Percentiles rank a stretch among this genome's conserved stretches.
Evolutionary conservation across 225 moss, liverwort and hornwort species (phyloP).

Genomic region (Marchantia polymorpha): DNA sequence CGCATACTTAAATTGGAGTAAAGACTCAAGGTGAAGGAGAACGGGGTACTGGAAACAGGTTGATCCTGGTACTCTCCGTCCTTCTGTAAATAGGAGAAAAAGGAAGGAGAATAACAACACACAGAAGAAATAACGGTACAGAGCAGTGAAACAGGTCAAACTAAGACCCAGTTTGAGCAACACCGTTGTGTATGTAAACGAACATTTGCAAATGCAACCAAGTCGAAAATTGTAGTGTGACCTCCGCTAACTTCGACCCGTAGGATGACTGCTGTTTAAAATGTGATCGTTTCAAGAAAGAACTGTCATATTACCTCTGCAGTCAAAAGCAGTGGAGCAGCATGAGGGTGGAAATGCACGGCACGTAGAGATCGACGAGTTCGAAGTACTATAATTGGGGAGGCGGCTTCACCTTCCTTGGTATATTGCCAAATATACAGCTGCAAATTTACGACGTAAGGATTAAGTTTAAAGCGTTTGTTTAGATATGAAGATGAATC

Average conservation of each 20-base stretch:
- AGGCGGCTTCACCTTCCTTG: conserved; percentile 61
- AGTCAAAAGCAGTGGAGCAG: conserved; percentile 92
- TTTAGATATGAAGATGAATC: neutral
- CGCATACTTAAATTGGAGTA: neutral
- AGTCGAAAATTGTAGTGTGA: no score
- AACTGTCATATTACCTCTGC: conserved; percentile 62
- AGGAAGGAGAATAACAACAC: no score
- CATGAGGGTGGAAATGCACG: conserved; percentile 98
- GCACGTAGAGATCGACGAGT: conserved; percentile 94
- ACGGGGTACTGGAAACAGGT: no score
- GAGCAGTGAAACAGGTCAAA: no score
- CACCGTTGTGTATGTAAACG: no score
- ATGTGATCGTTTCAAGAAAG: neutral
- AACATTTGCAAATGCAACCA: no score
- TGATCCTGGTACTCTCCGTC: no score
- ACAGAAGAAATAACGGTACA: no score
- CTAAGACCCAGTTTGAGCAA: no score
- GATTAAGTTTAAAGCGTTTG: neutral
- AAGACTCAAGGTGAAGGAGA: neutral
- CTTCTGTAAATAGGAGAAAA: no score
- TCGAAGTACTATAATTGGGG: conserved; percentile 78
- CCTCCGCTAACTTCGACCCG: no score
- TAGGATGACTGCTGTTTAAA: neutral
- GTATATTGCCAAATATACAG: conserved; percentile 99
- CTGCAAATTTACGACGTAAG: conserved; percentile 37